Base-by-base conservation (phyloP, 371 early-diverging fungal genomes). In the Rhizopus microsporus region DNA sequence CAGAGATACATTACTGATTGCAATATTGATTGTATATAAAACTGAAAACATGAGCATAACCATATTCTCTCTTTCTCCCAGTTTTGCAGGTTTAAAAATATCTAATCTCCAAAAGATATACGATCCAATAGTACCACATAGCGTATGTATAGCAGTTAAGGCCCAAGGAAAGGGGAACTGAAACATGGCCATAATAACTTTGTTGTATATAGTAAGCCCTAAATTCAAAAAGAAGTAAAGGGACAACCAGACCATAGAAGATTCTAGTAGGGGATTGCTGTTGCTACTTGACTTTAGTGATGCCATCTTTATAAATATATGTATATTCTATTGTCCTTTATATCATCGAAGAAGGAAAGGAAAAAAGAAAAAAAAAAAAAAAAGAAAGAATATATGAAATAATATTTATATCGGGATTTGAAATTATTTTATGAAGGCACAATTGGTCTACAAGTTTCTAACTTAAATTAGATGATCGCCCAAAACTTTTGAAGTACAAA, bases 21-120 rank as follows among this genome's bases (percentile, higher is more conserved):
- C 94, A 64, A 95, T 93, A 63, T 95, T 95, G 61, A 89, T 82
- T 2, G 94, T 95, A 73, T 93, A 95, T 5, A 95, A 81, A 13
- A 90, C 78, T 7, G 93, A 93, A 65, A 93, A 95, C 65, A 83
- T 69, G 44, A 90, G 60, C 85, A 95, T 86, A 51, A 86, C 69
- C 68, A 81, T 75, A 51, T 81, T 83, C 47, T 93, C 92, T n/a
- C 75, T 77, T 49, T 72, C 78, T 33, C 80, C 82, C 17, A 90
- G 73, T 32, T 67, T 63, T 8, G 76, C 59, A 5, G 89, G 93
- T 43, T 73, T 72, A 60, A 91, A 90, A 23, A 77, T 51, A 7
- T 87, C 89, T 31, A 72, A 23, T 52, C 65, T 59, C 45, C 68
- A 80, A 48, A 89, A 82, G 12, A 74, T 49, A 45, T 75, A 80